Percentiles rank a stretch among this genome's conserved stretches.
phyloP scores from a whole-genome alignment of 371 early-diverging fungal genomes.

The Fennellomyces sp. region DNA sequence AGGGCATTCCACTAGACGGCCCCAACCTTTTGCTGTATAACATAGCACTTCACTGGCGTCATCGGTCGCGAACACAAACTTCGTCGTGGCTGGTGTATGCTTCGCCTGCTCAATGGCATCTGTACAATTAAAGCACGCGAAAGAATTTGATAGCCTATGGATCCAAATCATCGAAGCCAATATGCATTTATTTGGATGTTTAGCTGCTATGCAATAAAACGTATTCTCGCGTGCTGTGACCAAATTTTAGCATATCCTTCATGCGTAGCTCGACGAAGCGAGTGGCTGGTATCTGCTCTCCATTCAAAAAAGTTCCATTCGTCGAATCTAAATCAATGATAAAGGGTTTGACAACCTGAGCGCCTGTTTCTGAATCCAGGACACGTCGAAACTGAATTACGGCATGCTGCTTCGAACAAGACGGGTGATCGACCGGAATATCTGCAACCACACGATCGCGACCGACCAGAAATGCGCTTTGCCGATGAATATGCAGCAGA shows the following conservation, averaged over 20 bases:
- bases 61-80: too few relatives aligned
- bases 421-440: slow-evolving; percentile 89
- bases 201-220: slow-evolving; percentile 83
- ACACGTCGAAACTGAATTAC: slow-evolving; percentile 84
- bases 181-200: too few relatives aligned
- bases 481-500: slow-evolving; percentile 81
- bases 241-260: slow-evolving; percentile 89
- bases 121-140: too few relatives aligned
- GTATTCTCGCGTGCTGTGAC: slow-evolving; percentile 88
- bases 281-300: slow-evolving; percentile 69
- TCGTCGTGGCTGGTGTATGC: too few relatives aligned
- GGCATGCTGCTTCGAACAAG: slow-evolving; percentile 89
- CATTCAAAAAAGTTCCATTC: slow-evolving; percentile 91
- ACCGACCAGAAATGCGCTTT: slow-evolving; percentile 90
- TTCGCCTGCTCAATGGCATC: too few relatives aligned
- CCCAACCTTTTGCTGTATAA: too few relatives aligned
- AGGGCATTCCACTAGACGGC: too few relatives aligned
- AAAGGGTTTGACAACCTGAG: slow-evolving; percentile 70
- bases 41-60: too few relatives aligned
- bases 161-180: too few relatives aligned
- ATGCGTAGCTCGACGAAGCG: slow-evolving; percentile 83
- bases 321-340: slow-evolving; percentile 93
- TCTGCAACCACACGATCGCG: slow-evolving; percentile 90
- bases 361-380: slow-evolving; percentile 32
- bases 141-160: too few relatives aligned